A percentile compares a stretch with the other conserved stretches of the same genome.
These are phyloP conservation scores for Mrakia blollopis DNA, from an alignment of 768 basidiomycete genomes.

Conservation along the genomic window DNA sequence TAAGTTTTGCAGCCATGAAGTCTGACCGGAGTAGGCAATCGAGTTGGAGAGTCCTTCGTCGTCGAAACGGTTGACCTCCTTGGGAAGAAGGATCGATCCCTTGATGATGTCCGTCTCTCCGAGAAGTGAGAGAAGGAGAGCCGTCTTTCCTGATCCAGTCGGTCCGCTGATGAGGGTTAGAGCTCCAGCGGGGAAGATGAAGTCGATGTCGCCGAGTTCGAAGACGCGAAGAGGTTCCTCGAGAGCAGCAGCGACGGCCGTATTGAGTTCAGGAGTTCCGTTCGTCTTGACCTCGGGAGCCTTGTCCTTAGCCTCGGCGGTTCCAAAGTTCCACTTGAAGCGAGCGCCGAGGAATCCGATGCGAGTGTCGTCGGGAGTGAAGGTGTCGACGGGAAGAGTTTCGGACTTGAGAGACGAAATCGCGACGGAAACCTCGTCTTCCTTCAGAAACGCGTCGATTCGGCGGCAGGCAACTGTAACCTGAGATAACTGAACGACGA, in stretches of 20 bases:
- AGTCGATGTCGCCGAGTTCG: constrained; percentile 60
- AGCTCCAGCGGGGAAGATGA: constrained; percentile 67
- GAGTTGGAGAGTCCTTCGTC: constrained; percentile 46
- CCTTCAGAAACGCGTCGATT: constrained; percentile 59
- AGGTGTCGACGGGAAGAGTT: constrained; percentile 17
- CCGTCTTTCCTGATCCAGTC: constrained; percentile 73
- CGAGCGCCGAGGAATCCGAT: constrained; percentile 59
- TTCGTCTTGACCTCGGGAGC: constrained; percentile 17
- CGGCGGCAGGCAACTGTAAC: constrained; percentile 63
- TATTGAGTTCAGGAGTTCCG: constrained; percentile 9
- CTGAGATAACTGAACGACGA: constrained; percentile 69
- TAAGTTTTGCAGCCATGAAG: constrained; percentile 48
- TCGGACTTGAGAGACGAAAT: constrained; percentile 59
- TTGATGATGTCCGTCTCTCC: constrained; percentile 63
- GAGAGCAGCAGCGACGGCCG: background rate
- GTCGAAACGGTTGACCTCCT: constrained; percentile 53
- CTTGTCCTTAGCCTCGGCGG: constrained; percentile 46
- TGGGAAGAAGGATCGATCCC: constrained; percentile 61
- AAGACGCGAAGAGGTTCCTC: constrained; percentile 51
- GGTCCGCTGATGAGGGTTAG: constrained; percentile 66
- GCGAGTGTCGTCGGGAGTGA: constrained; percentile 42
- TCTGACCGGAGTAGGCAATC: constrained; percentile 71
- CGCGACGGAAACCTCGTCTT: constrained; percentile 67
- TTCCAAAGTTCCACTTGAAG: constrained; percentile 55
- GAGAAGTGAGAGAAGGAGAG: constrained; percentile 54